Evolutionary conservation across 2,329 filamentous ascomycete species (phyloP).

Genomic region (Pyrenophora tritici-repentis): DNA sequence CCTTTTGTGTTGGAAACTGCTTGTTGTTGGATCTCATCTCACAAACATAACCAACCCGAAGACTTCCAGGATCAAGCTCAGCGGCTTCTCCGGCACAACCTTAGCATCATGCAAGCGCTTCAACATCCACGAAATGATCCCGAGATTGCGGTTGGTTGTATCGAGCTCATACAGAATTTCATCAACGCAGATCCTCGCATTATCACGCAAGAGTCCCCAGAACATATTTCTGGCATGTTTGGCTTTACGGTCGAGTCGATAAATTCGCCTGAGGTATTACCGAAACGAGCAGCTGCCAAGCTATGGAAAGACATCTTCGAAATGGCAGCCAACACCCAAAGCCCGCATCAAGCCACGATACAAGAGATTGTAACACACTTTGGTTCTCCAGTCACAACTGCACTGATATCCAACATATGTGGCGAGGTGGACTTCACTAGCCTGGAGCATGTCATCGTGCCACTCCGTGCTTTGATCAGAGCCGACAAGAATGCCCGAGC

Average conservation of each 20-base stretch:
- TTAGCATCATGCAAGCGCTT: constrained; percentile 66
- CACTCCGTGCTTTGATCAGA: constrained; percentile 40
- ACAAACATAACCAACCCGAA: constrained; percentile 55
- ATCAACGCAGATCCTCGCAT: constrained; percentile 65
- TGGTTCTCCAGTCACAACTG: constrained; percentile 36
- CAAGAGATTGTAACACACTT: constrained; percentile 46
- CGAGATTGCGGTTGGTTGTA: constrained; percentile 73
- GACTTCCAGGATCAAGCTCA: constrained; percentile 36
- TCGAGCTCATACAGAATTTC: constrained; percentile 72
- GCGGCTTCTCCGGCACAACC: constrained; percentile 62
- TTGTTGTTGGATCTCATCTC: constrained; percentile 61
- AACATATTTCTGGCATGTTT: constrained; percentile 69
- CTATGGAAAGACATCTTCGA: constrained; percentile 65
- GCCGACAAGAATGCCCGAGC: constrained; percentile 39
- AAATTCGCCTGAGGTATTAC: constrained; percentile 72
- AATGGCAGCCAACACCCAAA: constrained; percentile 34
- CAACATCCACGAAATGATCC: constrained; percentile 67
- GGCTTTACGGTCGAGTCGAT: constrained; percentile 73
- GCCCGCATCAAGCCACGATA: constrained; percentile 33
- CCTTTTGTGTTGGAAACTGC: constrained; percentile 73
- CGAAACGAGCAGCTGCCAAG: constrained; percentile 73
- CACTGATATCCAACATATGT: constrained; percentile 42
- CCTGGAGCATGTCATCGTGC: constrained; percentile 39
- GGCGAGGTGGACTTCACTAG: constrained; percentile 44
- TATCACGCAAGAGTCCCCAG: constrained; percentile 63